Conservation (phyloP, 257 asterid genomes). For the Scutellaria barbata region DNA sequence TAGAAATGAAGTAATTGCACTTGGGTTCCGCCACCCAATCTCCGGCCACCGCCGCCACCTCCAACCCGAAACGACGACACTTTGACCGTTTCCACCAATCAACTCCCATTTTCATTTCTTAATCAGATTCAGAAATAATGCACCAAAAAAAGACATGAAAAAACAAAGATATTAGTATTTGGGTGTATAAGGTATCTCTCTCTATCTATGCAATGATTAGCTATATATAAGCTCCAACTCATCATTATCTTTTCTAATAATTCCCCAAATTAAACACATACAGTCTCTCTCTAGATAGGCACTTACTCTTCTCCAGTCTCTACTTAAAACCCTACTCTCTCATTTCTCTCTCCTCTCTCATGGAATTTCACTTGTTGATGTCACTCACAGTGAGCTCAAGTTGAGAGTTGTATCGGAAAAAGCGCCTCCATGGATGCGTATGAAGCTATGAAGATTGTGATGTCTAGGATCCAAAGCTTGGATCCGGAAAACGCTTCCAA, state of each 20-base stretch:
- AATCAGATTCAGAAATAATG: too few species aligned
- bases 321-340: slow-evolving; percentile 40
- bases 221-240: slow-evolving; percentile 48
- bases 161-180: too few species aligned
- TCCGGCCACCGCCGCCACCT: slow-evolving; percentile 6
- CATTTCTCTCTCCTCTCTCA: slow-evolving; percentile 10
- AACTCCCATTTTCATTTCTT: too few species aligned
- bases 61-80: background rate
- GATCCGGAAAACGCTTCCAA: slow-evolving; percentile 77
- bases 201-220: slow-evolving; percentile 43
- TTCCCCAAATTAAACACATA: slow-evolving; percentile 43
- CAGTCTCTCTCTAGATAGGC: background rate
- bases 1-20: background rate
- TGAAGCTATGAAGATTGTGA: slow-evolving; percentile 65
- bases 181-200: too few species aligned
- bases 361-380: slow-evolving; percentile 15
- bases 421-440: slow-evolving; percentile 58
- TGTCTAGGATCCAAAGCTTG: slow-evolving; percentile 65
- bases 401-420: background rate
- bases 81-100: background rate
- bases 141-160: too few species aligned
- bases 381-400: background rate
- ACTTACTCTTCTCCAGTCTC: slow-evolving; percentile 29
- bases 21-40: background rate
- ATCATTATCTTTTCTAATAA: slow-evolving; percentile 51